Base-by-base conservation (phyloP, 768 basidiomycete genomes). In the Daedaleopsis sinensis region DNA sequence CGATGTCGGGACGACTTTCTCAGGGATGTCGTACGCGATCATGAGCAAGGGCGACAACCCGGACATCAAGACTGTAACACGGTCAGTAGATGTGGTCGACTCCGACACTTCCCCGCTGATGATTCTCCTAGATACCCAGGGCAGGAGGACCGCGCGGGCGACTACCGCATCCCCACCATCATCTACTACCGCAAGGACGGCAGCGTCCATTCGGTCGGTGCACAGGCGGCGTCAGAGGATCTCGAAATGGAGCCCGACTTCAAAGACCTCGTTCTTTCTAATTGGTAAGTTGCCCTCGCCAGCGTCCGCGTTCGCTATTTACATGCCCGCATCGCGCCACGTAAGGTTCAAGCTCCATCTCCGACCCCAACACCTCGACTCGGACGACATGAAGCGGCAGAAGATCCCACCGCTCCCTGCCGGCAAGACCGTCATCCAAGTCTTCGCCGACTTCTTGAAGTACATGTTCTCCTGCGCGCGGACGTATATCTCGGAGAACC, bases 1-100 rank as follows among this genome's bases (percentile, higher is more conserved):
- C 38, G 84, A 85, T 59, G 68, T 85, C 1, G 83, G 84, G 8
- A 84, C 80, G 1, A 84, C 81, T 0, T 83, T 72, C 48, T 83
- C 82, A 39, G 81, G 81, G 3, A 73, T 84, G 10, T 79, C 79
- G 0, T 84, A 83, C 61, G 72, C 71, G 37, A 67, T 77, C 44
- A 71, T 78, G 7, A 72, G 77, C 49, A 76, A 75, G 19, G 76
- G 76, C 0, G 70, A 75, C 32, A 61, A 73, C 16, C 76, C 76
- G 16, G 61, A 65, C 38, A 67, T 77, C 23, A 78, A 86, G 58
- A 87, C 88, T 38, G 87, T 68, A 6, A 65, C 55, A 1, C 52
- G 61, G 77, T 72, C 35, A n/a, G 55, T 42, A 2, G 13, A 3
- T 42, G 39, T 42, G 39, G 39, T 42, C 11, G 13, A 18, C 13